Evolutionary conservation across 768 basidiomycete species (phyloP).

Genomic region (Pulveroboletus ravenelii): DNA sequence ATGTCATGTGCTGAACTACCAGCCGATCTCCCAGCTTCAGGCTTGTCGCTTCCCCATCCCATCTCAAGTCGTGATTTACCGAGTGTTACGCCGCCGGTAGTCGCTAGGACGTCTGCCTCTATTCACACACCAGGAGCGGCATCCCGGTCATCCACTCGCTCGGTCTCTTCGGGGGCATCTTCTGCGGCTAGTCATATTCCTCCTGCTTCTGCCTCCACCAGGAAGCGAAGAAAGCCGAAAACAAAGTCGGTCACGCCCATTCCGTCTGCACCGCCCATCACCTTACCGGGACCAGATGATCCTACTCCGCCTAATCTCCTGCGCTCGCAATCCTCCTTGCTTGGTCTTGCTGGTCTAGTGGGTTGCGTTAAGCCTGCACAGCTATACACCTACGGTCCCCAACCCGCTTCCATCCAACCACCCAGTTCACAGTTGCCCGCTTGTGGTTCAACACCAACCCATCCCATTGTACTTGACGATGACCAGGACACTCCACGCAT

Average conservation of each 20-base stretch:
- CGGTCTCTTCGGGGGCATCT: constrained; percentile 7
- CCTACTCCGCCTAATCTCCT: constrained; percentile 65
- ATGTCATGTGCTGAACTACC: constrained; percentile 77
- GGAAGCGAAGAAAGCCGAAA: constrained; percentile 33
- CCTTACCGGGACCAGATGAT: constrained; percentile 56
- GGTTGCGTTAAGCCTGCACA: constrained; percentile 56
- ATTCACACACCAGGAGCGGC: background rate
- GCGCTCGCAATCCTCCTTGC: constrained; percentile 65
- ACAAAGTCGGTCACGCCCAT: constrained; percentile 41
- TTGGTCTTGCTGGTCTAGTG: constrained; percentile 70
- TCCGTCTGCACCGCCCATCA: constrained; percentile 50
- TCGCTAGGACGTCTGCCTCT: background rate
- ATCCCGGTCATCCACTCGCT: constrained; percentile 13
- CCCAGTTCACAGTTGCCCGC: constrained; percentile 32
- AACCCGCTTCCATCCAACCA: constrained; percentile 28
- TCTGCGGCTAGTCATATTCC: constrained; percentile 2
- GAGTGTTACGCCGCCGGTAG: constrained; percentile 35
- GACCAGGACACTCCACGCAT: constrained; percentile 33
- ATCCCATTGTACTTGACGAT: constrained; percentile 73
- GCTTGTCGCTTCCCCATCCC: constrained; percentile 30
- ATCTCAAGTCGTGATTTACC: constrained; percentile 26
- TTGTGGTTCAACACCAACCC: constrained; percentile 50
- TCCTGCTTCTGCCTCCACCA: constrained; percentile 15
- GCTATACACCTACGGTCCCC: constrained; percentile 8
- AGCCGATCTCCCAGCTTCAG: constrained; percentile 72